Evolutionary conservation across 2,329 filamentous ascomycete genomes (phyloP).

Genomic region (Colletotrichum musicola): DNA sequence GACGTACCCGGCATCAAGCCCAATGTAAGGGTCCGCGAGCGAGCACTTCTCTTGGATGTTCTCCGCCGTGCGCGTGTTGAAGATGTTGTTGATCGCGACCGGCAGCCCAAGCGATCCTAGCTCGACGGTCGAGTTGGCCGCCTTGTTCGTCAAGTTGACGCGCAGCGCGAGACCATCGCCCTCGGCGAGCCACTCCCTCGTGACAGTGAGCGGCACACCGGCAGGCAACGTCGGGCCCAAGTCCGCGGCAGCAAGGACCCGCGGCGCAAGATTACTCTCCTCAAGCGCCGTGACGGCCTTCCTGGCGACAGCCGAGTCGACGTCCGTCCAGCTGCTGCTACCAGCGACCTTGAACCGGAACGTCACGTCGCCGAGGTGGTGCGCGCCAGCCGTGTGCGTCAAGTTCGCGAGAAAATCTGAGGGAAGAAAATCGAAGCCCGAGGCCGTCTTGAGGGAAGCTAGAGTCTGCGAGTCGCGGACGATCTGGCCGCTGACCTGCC

Average conservation of each 20-base stretch:
- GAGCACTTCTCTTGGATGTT: constrained; percentile 65
- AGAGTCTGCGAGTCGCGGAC: constrained; percentile 56
- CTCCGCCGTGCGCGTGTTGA: constrained; percentile 61
- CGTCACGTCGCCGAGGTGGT: constrained; percentile 71
- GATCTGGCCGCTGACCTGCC: constrained; percentile 26
- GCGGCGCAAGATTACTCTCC: constrained; percentile 15
- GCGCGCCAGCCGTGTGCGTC: constrained; percentile 63
- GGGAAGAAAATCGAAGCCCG: constrained; percentile 67
- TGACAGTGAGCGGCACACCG: constrained; percentile 57
- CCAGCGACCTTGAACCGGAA: constrained; percentile 63
- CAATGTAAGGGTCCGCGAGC: constrained; percentile 71
- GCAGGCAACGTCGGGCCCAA: constrained; percentile 56
- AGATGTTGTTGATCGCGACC: constrained; percentile 73
- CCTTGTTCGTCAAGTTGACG: constrained; percentile 63
- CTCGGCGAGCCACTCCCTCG: constrained; percentile 63
- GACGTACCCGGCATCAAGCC: constrained; percentile 69
- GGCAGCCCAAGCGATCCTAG: constrained; percentile 70
- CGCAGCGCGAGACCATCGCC: constrained; percentile 63
- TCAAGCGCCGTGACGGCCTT: constrained; percentile 49
- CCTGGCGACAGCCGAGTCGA: constrained; percentile 59
- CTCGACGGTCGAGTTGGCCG: constrained; percentile 56
- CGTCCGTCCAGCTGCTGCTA: constrained; percentile 56
- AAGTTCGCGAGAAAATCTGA: constrained; percentile 62
- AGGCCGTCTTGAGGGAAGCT: constrained; percentile 56
- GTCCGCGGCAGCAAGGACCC: constrained; percentile 53